These are phyloP conservation scores for Colletotrichum coccodes DNA, from an alignment of 2,329 filamentous ascomycete genomes.

Conservation along the genomic window DNA sequence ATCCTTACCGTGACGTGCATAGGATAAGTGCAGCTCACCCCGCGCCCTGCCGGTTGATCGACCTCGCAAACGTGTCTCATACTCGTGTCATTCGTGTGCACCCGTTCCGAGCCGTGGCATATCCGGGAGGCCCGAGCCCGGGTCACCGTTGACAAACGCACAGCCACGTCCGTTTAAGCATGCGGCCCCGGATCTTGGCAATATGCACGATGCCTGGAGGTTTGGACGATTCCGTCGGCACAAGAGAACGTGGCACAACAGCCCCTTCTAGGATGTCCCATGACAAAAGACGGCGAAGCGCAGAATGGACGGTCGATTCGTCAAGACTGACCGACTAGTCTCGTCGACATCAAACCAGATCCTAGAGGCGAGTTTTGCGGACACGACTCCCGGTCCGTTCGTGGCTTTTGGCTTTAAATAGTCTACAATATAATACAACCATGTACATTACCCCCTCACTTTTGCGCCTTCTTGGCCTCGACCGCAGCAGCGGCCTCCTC, in stretches of 20 bases:
- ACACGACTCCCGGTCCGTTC: not conserved
- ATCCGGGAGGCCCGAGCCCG: not conserved
- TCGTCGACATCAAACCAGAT: no score
- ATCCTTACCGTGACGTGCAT: no score
- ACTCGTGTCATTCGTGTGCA: no score
- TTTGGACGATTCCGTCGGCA: not conserved
- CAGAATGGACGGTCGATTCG: not conserved
- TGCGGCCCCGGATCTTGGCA: slow-evolving; percentile 13
- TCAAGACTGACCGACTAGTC: not conserved
- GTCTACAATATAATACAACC: slow-evolving; percentile 19
- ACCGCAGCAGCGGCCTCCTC: slow-evolving; percentile 53
- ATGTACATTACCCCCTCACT: not conserved
- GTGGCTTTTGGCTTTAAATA: not conserved
- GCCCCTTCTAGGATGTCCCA: not conserved
- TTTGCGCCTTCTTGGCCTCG: slow-evolving; percentile 30
- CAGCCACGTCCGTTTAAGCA: slow-evolving; percentile 5
- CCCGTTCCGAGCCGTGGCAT: no score
- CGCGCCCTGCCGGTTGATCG: no score
- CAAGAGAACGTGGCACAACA: not conserved
- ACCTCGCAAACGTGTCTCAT: not conserved
- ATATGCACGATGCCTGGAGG: not conserved
- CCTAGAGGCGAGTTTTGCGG: not conserved
- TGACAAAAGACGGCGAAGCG: not conserved
- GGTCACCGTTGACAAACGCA: not conserved
- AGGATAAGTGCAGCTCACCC: not conserved